Evolutionary conservation across 345 rosid species (phyloP).

Genomic region (Syzygium oleosum): DNA sequence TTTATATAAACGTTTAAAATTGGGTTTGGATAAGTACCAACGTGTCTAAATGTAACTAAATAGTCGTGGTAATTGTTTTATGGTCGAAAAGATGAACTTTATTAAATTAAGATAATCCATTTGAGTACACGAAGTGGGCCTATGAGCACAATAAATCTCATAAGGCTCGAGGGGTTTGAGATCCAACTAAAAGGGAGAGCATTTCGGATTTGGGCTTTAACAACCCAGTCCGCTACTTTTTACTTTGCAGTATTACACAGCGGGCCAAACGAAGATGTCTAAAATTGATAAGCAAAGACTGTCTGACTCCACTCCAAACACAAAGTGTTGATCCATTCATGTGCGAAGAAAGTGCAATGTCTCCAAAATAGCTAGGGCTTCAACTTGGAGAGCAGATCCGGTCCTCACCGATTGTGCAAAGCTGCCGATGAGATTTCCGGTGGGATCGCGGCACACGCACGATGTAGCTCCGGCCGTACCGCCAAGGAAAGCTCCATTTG

Average conservation of each 20-base stretch:
- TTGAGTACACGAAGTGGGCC: neutral
- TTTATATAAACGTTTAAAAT: too few relatives aligned
- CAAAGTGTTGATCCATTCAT: neutral
- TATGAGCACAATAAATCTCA: neutral
- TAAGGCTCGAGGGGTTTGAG: neutral
- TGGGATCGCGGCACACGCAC: too few relatives aligned
- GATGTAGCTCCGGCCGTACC: too few relatives aligned
- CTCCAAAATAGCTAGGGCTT: rapidly evolving
- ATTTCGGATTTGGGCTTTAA: neutral
- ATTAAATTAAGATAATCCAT: neutral
- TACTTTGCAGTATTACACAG: neutral
- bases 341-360: neutral
- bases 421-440: too few relatives aligned
- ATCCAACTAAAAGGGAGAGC: neutral
- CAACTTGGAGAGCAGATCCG: too few relatives aligned
- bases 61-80: neutral
- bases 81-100: neutral
- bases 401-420: too few relatives aligned
- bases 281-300: neutral
- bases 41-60: neutral
- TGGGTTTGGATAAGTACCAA: too few relatives aligned
- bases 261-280: neutral
- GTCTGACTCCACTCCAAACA: neutral
- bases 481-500: too few relatives aligned
- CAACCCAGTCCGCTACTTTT: neutral